Percentiles rank a stretch among this genome's conserved stretches.
These are phyloP conservation scores for Astragalus glycyphyllos DNA, from an alignment of 306 rosid genomes.

Conservation along the genomic window DNA sequence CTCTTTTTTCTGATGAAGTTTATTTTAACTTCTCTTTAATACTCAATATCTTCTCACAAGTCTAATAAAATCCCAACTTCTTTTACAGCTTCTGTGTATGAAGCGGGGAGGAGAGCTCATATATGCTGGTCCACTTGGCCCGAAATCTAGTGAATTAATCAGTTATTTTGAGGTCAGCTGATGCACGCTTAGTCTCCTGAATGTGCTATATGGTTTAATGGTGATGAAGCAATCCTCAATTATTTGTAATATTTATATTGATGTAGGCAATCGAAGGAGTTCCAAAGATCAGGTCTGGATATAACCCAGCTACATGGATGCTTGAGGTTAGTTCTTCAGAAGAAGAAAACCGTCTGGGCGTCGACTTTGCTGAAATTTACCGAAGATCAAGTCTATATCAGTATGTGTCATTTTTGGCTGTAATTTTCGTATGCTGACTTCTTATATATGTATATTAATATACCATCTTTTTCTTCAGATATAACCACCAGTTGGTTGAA, in stretches of 20 bases:
- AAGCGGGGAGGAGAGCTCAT: slow-evolving; percentile 99
- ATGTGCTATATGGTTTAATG: slow-evolving; percentile 38
- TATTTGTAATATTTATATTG: slow-evolving; percentile 35
- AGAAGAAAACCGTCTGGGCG: slow-evolving; percentile 85
- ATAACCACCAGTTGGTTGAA: slow-evolving; percentile 76
- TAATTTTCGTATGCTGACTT: slow-evolving; percentile 25
- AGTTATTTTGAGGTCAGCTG: slow-evolving; percentile 86
- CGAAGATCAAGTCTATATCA: slow-evolving; percentile 75
- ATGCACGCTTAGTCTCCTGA: slow-evolving; percentile 32
- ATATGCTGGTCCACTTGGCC: slow-evolving; percentile 98
- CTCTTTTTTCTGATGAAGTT: background rate
- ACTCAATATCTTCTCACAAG: slow-evolving; percentile 20
- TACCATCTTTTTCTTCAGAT: slow-evolving; percentile 54
- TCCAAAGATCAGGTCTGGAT: slow-evolving; percentile 74
- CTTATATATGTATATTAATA: slow-evolving; percentile 35
- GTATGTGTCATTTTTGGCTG: slow-evolving; percentile 56
- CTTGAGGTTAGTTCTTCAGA: slow-evolving; percentile 82
- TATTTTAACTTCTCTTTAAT: slow-evolving; percentile 19
- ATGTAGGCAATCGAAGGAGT: slow-evolving; percentile 89
- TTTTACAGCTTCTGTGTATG: slow-evolving; percentile 85
- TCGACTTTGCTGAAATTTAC: slow-evolving; percentile 93
- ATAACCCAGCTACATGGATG: slow-evolving; percentile 98
- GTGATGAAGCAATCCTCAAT: slow-evolving; percentile 31
- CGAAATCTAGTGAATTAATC: slow-evolving; percentile 80
- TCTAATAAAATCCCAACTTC: slow-evolving; percentile 39